Percentiles rank a stretch among this genome's conserved stretches.
Conservation (phyloP, 2,329 filamentous ascomycete genomes). For the Ramichloridium luteum region DNA sequence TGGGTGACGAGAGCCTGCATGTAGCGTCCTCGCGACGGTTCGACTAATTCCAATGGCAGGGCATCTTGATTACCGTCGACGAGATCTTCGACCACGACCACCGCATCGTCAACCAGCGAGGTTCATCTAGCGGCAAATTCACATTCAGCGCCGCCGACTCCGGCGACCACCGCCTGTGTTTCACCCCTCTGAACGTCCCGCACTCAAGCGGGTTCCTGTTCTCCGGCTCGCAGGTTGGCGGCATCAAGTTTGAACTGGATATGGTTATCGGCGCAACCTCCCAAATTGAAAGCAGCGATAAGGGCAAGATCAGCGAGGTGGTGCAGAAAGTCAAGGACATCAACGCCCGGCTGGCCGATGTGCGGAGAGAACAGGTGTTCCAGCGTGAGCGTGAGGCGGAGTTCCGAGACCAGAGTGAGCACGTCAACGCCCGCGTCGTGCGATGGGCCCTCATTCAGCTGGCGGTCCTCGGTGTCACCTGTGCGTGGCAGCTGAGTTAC, state of each 20-base stretch:
- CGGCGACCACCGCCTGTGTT: constrained; percentile 94
- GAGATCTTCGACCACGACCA: constrained; percentile 97
- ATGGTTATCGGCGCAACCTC: constrained; percentile 89
- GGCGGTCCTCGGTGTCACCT: constrained; percentile 70
- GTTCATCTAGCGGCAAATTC: constrained; percentile 65
- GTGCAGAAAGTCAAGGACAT: constrained; percentile 79
- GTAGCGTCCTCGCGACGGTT: no score
- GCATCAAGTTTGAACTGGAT: constrained; percentile 75
- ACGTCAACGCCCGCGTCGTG: constrained; percentile 80
- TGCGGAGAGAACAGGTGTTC: constrained; percentile 89
- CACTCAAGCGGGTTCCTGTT: constrained; percentile 61
- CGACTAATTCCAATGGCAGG: constrained; percentile 30
- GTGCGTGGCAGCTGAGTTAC: constrained; percentile 94
- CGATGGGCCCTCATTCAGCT: constrained; percentile 91
- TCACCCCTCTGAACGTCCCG: constrained; percentile 67
- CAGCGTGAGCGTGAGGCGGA: constrained; percentile 96
- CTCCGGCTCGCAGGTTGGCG: constrained; percentile 52
- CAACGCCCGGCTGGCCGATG: constrained; percentile 75
- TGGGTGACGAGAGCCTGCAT: no score
- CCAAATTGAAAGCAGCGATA: constrained; percentile 86
- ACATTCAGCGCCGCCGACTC: constrained; percentile 90
- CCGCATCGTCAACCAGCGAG: constrained; percentile 81
- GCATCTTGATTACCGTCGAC: constrained; percentile 86
- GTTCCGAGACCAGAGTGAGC: constrained; percentile 94
- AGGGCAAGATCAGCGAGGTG: constrained; percentile 83